Conservation (phyloP, 176 grass and related monocot genomes). For the Bothriochloa decipiens region DNA sequence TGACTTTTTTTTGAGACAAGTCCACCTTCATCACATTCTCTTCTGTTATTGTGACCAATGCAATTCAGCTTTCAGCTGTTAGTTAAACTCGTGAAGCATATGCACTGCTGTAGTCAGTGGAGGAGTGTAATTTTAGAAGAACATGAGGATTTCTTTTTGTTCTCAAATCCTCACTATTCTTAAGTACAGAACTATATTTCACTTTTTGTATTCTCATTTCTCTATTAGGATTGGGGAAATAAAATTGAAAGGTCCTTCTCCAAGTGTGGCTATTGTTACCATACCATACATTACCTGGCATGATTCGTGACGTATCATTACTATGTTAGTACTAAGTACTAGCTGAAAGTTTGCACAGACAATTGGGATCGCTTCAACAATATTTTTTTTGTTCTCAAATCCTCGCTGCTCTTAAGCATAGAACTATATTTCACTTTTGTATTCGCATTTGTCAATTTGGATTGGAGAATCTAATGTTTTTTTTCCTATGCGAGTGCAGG, state of each 20-base stretch:
- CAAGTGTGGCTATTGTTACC: neutral
- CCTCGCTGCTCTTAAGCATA: no score
- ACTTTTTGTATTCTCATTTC: neutral
- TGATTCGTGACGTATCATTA: neutral
- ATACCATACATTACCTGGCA: neutral
- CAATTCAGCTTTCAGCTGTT: constrained; percentile 2
- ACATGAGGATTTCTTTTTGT: neutral
- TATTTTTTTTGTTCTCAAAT: no score
- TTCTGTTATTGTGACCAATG: neutral
- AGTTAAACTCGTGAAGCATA: neutral
- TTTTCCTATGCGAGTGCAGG: constrained; percentile 46
- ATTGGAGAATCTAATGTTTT: neutral
- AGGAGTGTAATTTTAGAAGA: constrained; percentile 3
- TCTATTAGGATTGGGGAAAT: neutral
- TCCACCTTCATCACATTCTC: neutral
- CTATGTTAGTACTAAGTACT: neutral
- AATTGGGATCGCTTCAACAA: neutral
- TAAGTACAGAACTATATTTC: neutral
- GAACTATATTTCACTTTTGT: no score
- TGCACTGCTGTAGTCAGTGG: neutral
- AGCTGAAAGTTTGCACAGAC: neutral
- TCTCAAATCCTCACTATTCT: neutral
- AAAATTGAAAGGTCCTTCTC: neutral
- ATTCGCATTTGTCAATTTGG: no score
- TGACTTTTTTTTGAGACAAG: neutral